Percentiles rank a stretch among this genome's conserved stretches.
phyloP scores from a whole-genome alignment of 352 stramenopile genomes.

The Phytophthora sp. region DNA sequence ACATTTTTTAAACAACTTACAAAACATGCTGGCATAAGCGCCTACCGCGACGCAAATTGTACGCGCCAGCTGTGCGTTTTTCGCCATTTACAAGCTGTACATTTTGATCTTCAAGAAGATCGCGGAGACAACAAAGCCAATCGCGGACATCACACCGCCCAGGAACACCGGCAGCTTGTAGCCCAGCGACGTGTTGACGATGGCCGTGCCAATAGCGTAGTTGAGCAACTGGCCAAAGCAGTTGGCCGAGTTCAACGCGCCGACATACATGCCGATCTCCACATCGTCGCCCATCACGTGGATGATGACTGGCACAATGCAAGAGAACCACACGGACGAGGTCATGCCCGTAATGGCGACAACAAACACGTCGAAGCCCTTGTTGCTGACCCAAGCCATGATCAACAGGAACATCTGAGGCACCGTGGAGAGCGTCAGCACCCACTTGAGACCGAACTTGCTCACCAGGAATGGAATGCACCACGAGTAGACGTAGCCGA shows the following conservation, averaged over 20 bases:
- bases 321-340: constrained; percentile 32
- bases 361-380: constrained; percentile 37
- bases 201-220: constrained; percentile 29
- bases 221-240: constrained; percentile 41
- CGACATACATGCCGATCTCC: constrained; percentile 41
- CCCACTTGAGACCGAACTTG: constrained; percentile 43
- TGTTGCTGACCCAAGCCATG: constrained; percentile 36
- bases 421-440: constrained; percentile 35
- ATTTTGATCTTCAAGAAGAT: constrained; percentile 46
- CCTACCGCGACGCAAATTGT: constrained; percentile 14
- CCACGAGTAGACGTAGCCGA: constrained; percentile 46
- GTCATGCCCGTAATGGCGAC: constrained; percentile 46
- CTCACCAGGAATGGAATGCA: constrained; percentile 43
- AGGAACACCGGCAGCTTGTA: constrained; percentile 43
- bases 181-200: constrained; percentile 35
- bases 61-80: constrained; percentile 7
- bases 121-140: constrained; percentile 27
- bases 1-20: constrained; percentile 26
- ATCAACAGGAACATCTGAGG: constrained; percentile 42
- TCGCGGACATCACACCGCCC: constrained; percentile 30
- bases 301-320: constrained; percentile 38
- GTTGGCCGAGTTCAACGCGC: constrained; percentile 40
- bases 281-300: constrained; percentile 38
- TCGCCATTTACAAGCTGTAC: constrained; percentile 32
- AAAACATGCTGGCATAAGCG: constrained; percentile 23